Base-by-base conservation (phyloP, 768 basidiomycete genomes). In the Suillus spraguei region DNA sequence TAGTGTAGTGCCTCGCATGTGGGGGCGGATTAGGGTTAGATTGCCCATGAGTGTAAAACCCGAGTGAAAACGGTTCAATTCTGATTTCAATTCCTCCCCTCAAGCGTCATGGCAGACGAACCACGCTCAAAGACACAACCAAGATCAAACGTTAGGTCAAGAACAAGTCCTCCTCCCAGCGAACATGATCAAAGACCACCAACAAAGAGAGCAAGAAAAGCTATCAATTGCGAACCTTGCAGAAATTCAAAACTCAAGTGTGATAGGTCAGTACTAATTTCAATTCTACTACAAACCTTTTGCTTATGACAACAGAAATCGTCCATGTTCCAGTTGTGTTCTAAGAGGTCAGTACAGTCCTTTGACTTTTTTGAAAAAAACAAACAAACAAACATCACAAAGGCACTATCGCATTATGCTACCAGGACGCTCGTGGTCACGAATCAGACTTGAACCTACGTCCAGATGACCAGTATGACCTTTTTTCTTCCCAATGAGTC, bases 151-250 rank as follows among this genome's bases (percentile, higher is more conserved):
- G 79, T 87, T 47, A 82, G 86, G 60, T 80, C 80, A 24, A 74
- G 86, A 61, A 79, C 83, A 0, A 71, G 69, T 36, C 74, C 74
- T 0, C 83, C 86, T 1, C 85, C 86, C 16, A 78, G 76, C 41
- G 85, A 87, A 24, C 82, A 81, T 52, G 87, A 89, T 71, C 81
- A 83, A 32, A 81, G 86, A 0, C 88, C 88, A 0, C 90, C 91
- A 3, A 87, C 91, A 28, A 94, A 94, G 76, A 87, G 92, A 53
- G 89, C 92, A 0, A 82, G 92, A 64, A 94, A 94, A 72, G 91
- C 92, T 20, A 92, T 94, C 68, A 94, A 94, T 77, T 94, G 92
- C 71, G 91, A 92, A 69, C 92, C 92, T 3, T 94, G 92, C 79
- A 83, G 92, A 71, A 89, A 87, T 69, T 91, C 88, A 81, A 92